Percentiles rank a stretch among this genome's conserved stretches.
phyloP scores from a whole-genome alignment of 805 yeast species.

The Diddensiella transvaalensis region DNA sequence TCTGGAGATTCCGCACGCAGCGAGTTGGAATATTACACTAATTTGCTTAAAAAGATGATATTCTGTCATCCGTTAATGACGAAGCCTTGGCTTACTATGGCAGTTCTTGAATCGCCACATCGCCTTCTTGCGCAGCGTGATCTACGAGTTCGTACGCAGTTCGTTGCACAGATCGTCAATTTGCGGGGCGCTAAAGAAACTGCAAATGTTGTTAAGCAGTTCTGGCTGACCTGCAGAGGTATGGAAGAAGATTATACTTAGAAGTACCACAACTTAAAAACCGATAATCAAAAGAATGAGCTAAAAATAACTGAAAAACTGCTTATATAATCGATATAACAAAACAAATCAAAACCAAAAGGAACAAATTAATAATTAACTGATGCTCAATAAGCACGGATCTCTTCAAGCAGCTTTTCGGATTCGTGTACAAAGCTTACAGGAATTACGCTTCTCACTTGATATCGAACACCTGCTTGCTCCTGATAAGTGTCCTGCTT shows the following conservation, averaged over 20 bases:
- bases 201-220: conserved; percentile 27
- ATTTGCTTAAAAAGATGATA: conserved; percentile 34
- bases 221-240: conserved; percentile 35
- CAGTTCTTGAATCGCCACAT: conserved; percentile 19
- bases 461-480: conserved; percentile 61
- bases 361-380: conserved; percentile 1
- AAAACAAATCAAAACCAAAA: neutral
- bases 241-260: conserved; percentile 27
- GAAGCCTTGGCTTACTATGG: conserved; percentile 19
- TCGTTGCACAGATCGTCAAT: conserved; percentile 30
- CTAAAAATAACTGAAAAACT: too few relatives aligned
- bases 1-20: conserved; percentile 41
- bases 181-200: conserved; percentile 33
- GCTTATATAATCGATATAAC: too few relatives aligned
- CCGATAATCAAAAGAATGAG: too few relatives aligned
- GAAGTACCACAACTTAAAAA: neutral
- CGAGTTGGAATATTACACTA: conserved; percentile 40
- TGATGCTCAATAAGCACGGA: conserved; percentile 11
- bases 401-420: conserved; percentile 21
- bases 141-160: conserved; percentile 14
- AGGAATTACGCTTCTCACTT: conserved; percentile 47
- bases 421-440: conserved; percentile 32
- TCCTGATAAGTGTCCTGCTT: conserved; percentile 83
- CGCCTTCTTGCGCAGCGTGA: conserved; percentile 13
- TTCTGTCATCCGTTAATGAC: conserved; percentile 17